Base-by-base conservation (phyloP, 2,329 filamentous ascomycete genomes). In the Xylaria hypoxylon region DNA sequence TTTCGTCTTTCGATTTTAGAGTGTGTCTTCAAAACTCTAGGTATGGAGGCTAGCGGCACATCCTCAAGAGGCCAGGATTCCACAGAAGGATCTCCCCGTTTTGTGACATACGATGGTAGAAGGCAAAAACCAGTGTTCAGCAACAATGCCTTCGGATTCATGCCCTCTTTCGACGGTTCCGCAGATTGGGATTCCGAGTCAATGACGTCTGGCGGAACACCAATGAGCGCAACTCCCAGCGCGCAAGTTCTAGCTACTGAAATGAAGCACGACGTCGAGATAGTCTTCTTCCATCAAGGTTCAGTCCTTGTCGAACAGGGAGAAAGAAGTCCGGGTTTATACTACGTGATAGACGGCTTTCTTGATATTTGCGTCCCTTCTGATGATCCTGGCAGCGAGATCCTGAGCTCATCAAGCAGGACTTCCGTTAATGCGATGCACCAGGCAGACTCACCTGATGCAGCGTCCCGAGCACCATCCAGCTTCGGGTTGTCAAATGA, bases 311-410 rank as follows among this genome's bases (percentile, higher is more conserved):
- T 99, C 0, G 96, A 99, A 75, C 94, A 98, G 80, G 95, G 96
- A 10, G 96, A 99, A 78, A 88, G 96, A n/a, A 97, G 96, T 72
- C 96, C 96, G 0, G 96, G 96, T 0, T 79, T 99, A 0, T 99
- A 99, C 80, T 99, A 99, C 79, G 95, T 99, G 2, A 92, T 99
- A 56, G 96, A 99, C 77, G 96, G 96, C 0, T 99, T 99, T 74
- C 82, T 99, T 40, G 96, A 99, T 74, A 94, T 98, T 48, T 94
- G 93, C 68, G 90, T 96, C n/a, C 90, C 92, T 1, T 83, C 88
- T 0, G 88, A 90, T 45, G 89, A 91, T n/a, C 72, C 78, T 0
- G 75, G 79, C 0, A 76, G 76, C 13, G 80, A 82, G 66, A 82
- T 84, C 4, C 69, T 84, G 6, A 80, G 79, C 33, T 77, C 79